phyloP scores from a whole-genome alignment of 306 rosid species.

The Cicer chorassanicum region DNA sequence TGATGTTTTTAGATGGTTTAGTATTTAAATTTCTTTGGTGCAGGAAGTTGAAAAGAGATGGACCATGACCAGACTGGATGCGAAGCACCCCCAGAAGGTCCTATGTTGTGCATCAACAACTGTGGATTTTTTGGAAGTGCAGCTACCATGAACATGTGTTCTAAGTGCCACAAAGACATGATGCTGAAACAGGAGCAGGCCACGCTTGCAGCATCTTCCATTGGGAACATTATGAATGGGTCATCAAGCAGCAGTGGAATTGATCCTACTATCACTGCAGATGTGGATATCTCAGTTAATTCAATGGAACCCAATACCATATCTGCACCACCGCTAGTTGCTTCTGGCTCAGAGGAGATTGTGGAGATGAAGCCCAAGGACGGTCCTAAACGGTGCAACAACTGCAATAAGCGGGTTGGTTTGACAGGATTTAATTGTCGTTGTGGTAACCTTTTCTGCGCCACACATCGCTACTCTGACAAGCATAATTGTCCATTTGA shows the following conservation, averaged over 20 bases:
- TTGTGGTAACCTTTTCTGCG: slow-evolving; percentile 78
- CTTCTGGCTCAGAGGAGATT: slow-evolving; percentile 55
- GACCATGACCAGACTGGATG: slow-evolving; percentile 94
- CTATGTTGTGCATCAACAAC: slow-evolving; percentile 80
- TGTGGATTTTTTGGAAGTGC: slow-evolving; percentile 95
- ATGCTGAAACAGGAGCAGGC: slow-evolving; percentile 86
- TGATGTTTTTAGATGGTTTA: slow-evolving; percentile 9
- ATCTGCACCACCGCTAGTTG: slow-evolving; percentile 47
- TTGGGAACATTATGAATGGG: slow-evolving; percentile 83
- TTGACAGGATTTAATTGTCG: slow-evolving; percentile 91
- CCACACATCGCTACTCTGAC: slow-evolving; percentile 89
- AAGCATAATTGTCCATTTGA: slow-evolving; percentile 82
- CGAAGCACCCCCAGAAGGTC: slow-evolving; percentile 93
- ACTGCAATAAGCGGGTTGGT: slow-evolving; percentile 90
- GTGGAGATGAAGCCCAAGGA: slow-evolving; percentile 69
- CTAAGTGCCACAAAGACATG: slow-evolving; percentile 91
- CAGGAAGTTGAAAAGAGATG: slow-evolving; percentile 71
- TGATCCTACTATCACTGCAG: slow-evolving; percentile 51
- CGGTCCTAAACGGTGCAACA: slow-evolving; percentile 81
- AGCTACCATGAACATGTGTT: slow-evolving; percentile 94
- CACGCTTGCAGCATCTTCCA: slow-evolving; percentile 81
- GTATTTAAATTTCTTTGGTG: slow-evolving; percentile 22
- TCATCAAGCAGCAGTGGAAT: slow-evolving; percentile 65
- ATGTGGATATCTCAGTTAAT: slow-evolving; percentile 50
- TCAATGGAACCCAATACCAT: slow-evolving; percentile 59